phyloP scores from a whole-genome alignment of 371 early-diverging fungal genomes.

The Dinochytrium kinnereticum region DNA sequence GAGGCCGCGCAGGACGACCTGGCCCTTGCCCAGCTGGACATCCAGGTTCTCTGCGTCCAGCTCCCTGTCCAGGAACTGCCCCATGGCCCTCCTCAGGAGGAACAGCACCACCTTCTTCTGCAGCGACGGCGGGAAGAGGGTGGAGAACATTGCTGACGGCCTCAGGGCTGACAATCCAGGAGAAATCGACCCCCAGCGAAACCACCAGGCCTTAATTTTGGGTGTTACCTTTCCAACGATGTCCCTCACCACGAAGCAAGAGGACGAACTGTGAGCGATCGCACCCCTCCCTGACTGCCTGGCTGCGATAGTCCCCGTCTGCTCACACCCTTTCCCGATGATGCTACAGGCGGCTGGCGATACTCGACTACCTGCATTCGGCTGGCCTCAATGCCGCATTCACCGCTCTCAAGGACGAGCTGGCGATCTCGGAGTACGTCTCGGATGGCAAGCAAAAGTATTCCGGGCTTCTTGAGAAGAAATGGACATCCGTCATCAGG shows the following conservation, averaged over 20 bases:
- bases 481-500: conserved; percentile 92
- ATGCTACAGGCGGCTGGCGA: conserved; percentile 71
- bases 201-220: not conserved
- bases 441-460: conserved; percentile 80
- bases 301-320: too few species aligned
- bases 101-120: conserved; percentile 88
- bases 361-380: conserved; percentile 83
- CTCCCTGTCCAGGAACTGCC: conserved; percentile 80
- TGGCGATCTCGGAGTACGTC: conserved; percentile 70
- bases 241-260: conserved; percentile 40
- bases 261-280: conserved; percentile 45
- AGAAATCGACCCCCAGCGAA: too few species aligned
- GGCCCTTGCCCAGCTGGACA: conserved; percentile 83
- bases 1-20: conserved; percentile 77
- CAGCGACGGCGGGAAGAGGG: conserved; percentile 36
- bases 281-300: not conserved
- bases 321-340: not conserved
- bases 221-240: not conserved
- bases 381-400: conserved; percentile 74
- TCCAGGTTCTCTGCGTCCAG: conserved; percentile 85
- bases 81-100: conserved; percentile 80
- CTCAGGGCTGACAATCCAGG: not conserved
- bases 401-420: conserved; percentile 72
- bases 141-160: not conserved
- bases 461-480: conserved; percentile 88